Evolutionary conservation across 2,329 filamentous ascomycete species (phyloP).

Genomic region (Herpotrichia juniperi): DNA sequence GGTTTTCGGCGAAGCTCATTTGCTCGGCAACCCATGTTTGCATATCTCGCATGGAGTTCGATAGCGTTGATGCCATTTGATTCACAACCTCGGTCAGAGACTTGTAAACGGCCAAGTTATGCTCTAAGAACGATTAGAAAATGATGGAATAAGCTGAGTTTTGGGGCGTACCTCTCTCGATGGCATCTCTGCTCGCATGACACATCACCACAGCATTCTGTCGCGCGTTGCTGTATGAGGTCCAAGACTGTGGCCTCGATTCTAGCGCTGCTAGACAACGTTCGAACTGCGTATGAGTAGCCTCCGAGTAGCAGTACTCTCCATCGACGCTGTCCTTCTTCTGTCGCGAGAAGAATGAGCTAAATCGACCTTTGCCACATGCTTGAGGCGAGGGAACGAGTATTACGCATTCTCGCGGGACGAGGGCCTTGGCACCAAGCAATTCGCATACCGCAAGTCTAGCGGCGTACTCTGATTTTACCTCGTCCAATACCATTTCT

Average conservation of each 20-base stretch:
- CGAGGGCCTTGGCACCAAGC: conserved; percentile 53
- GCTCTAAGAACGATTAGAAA: conserved; percentile 11
- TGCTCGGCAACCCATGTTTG: conserved; percentile 29
- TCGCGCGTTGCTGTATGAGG: conserved; percentile 66
- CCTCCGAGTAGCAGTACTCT: conserved; percentile 42
- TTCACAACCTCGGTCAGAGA: conserved; percentile 35
- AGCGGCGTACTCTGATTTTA: conserved; percentile 65
- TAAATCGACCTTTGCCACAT: conserved; percentile 27
- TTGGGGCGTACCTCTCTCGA: conserved; percentile 57
- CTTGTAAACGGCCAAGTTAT: conserved; percentile 40
- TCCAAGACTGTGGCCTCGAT: conserved; percentile 65
- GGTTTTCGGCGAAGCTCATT: conserved; percentile 26
- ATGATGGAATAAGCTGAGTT: neutral
- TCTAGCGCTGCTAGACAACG: conserved; percentile 62
- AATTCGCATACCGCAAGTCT: conserved; percentile 69
- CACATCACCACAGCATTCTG: conserved; percentile 68
- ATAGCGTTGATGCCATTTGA: conserved; percentile 26
- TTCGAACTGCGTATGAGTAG: conserved; percentile 48
- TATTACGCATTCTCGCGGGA: conserved; percentile 59
- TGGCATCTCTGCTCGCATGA: conserved; percentile 63
- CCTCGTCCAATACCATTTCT: conserved; percentile 40
- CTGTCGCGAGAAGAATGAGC: conserved; percentile 25
- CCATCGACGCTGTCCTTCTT: conserved; percentile 2
- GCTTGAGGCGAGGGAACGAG: conserved; percentile 51
- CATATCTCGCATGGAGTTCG: conserved; percentile 29